Evolutionary conservation across 2,329 filamentous ascomycete genomes (phyloP), one percentile per base, ranked within the genome.

Genomic region (Colletotrichum tropicicola): DNA sequence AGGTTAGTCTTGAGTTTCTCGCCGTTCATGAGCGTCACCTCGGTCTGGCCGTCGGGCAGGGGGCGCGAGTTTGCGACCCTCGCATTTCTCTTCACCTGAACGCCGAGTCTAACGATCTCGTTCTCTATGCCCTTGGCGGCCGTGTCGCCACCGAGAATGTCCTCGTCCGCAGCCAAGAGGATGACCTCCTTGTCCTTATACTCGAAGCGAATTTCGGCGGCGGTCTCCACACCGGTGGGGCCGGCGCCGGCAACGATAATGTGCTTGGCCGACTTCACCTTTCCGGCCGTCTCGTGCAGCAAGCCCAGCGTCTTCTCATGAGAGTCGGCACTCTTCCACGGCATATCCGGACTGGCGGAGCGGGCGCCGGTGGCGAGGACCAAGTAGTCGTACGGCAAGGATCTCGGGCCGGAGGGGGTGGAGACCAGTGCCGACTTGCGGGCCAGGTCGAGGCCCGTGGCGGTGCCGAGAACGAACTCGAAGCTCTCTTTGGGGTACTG

Each of bases 211-310:
- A 89, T 79, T 77, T 89, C 87, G 41, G 80, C 85, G 2, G 84
- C 83, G 5, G 81, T 73, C 75, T 89, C 87, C 57, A 86, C 79
- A 57, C 87, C 87, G 2, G 87, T 89, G 48, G 82, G 69, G 39
- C 87, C 87, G 1, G 80, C 86, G 52, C 87, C 87, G 4, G 80
- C 86, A n/a, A 89, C 75, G 61, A 88, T 79, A 70, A 89, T 82
- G 73, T 83, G 82, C 65, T 76, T 76, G 4, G 87, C 86, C 2
- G 75, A 74, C 37, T 71, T 69, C 59, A 88, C 78, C 52, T 75
- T 75, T 8, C 77, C 74, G 43, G 79, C 76, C 2, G 80, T 81
- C 13, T 69, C 49, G 55, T 79, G 75, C n/a, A 89, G 74, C 43
- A 74, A 72, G 3, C 70, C 72, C 10, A 80, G 47, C 21, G 80